Evolutionary conservation across 176 grass and related monocot genomes (phyloP), one percentile per base, ranked within the genome.

Genomic region (Stipa capillata): DNA sequence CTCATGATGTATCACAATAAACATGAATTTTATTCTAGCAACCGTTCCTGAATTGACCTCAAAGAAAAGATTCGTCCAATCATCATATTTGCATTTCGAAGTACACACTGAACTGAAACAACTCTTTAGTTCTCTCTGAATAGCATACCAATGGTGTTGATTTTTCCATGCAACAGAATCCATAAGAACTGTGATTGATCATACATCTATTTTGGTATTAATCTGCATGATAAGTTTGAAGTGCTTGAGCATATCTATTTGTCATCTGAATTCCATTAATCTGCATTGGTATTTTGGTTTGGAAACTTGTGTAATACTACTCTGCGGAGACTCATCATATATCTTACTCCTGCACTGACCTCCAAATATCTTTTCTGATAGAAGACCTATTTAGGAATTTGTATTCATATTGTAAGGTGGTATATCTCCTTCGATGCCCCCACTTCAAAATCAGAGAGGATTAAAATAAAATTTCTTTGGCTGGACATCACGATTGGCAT

Each of bases 301-400:
- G 35, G 28, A 37, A 59, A 25, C 18, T 35, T 47, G n/a, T 34
- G 20, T 57, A 32, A 44, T 76, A 62, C 14, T 60, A 86, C 7
- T 82, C 12, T 25, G 45, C 8, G 25, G 51, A 76, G 61, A 69
- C 33, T 68, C 10, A 78, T 72, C 21, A 54, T 87, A 48, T 80
- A 24, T 65, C 52, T 56, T 25, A 67, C 12, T 81, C 9, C 27
- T 37, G 6, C 45, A 44, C 47, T 77, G 65, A 20, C 45, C 17
- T 82, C 52, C 33, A 70, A 27, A 60, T 69, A 44, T 60, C 54
- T 47, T 4, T 17, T 82, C 24, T 17, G 11, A 57, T 82, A 65
- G 11, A 64, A 56, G 51, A 41, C 56, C 28, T 32, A 56, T 57
- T 83, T 39, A 5, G 21, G 41, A 31, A 63, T 85, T 40, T 27